Evolutionary conservation across 2,329 filamentous ascomycete species (phyloP).

Genomic region (Xylariaceae sp.): DNA sequence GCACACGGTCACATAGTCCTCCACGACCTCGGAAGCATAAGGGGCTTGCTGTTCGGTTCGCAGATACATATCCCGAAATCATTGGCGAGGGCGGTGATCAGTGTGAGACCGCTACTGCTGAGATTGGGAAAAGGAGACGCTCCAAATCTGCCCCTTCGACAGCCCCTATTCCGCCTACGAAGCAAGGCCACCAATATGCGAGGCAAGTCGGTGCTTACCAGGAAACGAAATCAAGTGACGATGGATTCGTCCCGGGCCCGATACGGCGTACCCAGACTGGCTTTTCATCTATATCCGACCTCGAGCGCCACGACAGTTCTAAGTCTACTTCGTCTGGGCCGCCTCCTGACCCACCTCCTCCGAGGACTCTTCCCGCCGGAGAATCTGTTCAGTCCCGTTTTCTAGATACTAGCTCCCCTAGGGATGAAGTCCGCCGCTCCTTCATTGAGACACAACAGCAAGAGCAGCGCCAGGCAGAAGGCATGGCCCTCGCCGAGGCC

Average conservation of each 20-base stretch:
- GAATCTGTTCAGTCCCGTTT: conserved; percentile 30
- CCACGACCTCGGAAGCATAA: conserved; percentile 50
- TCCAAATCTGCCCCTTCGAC: conserved; percentile 34
- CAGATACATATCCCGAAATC: conserved; percentile 66
- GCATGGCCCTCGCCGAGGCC: conserved; percentile 54
- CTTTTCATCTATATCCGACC: conserved; percentile 35
- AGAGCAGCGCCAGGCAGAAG: conserved; percentile 59
- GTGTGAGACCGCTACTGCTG: conserved; percentile 64
- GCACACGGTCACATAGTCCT: conserved; percentile 41
- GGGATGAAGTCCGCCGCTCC: conserved; percentile 52
- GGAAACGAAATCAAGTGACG: conserved; percentile 30
- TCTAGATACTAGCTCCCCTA: conserved; percentile 34
- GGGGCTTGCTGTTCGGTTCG: conserved; percentile 71
- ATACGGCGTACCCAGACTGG: conserved; percentile 58
- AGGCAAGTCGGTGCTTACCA: conserved; percentile 23
- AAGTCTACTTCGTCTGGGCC: conserved; percentile 11
- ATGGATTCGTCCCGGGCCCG: conserved; percentile 50
- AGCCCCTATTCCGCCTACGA: conserved; percentile 31
- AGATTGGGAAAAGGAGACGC: conserved; percentile 62
- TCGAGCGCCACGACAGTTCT: conserved; percentile 14
- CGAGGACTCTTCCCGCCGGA: conserved; percentile 31
- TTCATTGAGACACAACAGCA: conserved; percentile 57
- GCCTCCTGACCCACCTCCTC: conserved; percentile 23
- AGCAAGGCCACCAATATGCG: conserved; percentile 27
- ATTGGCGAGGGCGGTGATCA: conserved; percentile 94